A percentile compares a stretch with the other conserved stretches of the same genome.
phyloP scores from a whole-genome alignment of 768 basidiomycete genomes.

The Rhodotorula diobovata region DNA sequence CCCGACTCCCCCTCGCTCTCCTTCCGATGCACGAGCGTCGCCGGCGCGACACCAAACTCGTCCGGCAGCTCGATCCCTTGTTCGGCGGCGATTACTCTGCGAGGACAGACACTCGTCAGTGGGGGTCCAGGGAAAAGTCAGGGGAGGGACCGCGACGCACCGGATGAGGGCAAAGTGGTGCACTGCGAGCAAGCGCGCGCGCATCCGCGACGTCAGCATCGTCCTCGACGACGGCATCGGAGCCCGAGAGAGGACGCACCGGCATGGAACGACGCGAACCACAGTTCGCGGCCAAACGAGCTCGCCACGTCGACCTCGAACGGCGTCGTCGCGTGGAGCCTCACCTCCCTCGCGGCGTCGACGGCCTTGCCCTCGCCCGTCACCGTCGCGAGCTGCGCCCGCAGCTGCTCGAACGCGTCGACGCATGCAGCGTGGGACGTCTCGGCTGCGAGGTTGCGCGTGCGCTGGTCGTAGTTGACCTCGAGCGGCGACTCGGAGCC shows the following conservation, averaged over 20 bases:
- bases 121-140: background rate
- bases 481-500: background rate
- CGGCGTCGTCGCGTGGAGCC: constrained; percentile 33
- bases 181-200: background rate
- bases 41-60: constrained; percentile 42
- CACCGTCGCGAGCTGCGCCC: background rate
- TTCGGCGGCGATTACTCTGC: constrained; percentile 35
- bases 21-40: constrained; percentile 29
- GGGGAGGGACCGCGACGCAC: background rate
- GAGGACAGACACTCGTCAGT: background rate
- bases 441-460: constrained; percentile 33
- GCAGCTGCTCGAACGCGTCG: constrained; percentile 8
- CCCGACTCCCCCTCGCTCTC: background rate
- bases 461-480: constrained; percentile 35
- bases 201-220: background rate
- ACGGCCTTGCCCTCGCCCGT: constrained; percentile 1
- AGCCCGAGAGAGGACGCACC: background rate
- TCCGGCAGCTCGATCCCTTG: constrained; percentile 19
- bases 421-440: constrained; percentile 16
- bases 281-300: constrained; percentile 36
- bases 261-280: constrained; percentile 32
- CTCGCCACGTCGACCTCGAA: constrained; percentile 20
- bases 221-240: background rate
- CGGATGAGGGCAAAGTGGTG: constrained; percentile 32
- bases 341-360: constrained; percentile 6